A percentile compares a stretch with the other conserved stretches of the same genome.
Conservation (phyloP, 169 alveolate genomes). For the Eimeria maxima region DNA sequence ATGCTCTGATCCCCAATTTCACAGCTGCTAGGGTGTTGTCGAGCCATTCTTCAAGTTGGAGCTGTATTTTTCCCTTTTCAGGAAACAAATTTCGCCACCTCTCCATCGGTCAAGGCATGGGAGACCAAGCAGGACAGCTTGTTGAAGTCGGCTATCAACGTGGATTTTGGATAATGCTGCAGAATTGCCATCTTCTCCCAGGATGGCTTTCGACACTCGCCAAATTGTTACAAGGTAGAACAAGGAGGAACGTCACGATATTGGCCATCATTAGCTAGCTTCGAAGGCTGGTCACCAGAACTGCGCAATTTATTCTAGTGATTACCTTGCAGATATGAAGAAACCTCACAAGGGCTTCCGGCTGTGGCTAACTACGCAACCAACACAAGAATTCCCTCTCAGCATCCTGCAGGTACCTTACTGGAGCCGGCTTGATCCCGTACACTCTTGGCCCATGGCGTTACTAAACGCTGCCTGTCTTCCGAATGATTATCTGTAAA, state of each 20-base stretch:
- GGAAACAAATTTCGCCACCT: constrained; percentile 91
- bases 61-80: not conserved
- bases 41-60: not conserved
- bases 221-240: constrained; percentile 90
- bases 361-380: constrained; percentile 97
- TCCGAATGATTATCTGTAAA: not conserved
- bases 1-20: not conserved
- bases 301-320: not conserved
- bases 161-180: constrained; percentile 96
- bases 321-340: constrained; percentile 83
- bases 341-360: constrained; percentile 96
- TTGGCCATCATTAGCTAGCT: not conserved
- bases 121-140: constrained; percentile 91
- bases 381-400: constrained; percentile 96
- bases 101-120: constrained; percentile 97
- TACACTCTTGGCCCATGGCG: not conserved
- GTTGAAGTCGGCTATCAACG: constrained; percentile 92
- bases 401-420: constrained; percentile 90
- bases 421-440: not conserved
- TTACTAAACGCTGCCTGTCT: not conserved
- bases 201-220: constrained; percentile 96
- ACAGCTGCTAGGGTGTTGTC: not conserved
- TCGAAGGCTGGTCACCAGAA: not conserved
- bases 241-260: not conserved
- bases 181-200: constrained; percentile 95